Evolutionary conservation across 495 filamentous ascomycete species (phyloP).

Genomic region (Penicillium lagena): DNA sequence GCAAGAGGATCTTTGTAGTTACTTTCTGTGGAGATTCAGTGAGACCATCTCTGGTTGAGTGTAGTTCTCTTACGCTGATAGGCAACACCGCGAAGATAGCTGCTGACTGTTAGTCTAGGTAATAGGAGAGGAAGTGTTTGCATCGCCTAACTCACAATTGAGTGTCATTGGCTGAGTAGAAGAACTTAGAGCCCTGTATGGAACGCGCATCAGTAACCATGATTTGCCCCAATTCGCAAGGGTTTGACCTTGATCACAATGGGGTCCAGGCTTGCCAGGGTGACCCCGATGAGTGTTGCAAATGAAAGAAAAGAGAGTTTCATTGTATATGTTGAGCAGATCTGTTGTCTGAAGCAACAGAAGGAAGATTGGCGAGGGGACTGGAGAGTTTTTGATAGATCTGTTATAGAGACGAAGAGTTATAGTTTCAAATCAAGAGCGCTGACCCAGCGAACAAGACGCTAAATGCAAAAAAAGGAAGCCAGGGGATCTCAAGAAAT

Average conservation of each 20-base stretch:
- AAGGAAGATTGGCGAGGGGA: constrained; percentile 21
- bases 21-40: constrained; percentile 27
- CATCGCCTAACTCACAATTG: constrained; percentile 85
- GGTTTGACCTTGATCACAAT: constrained; percentile 60
- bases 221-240: too few relatives aligned
- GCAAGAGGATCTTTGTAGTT: constrained; percentile 65
- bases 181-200: constrained; percentile 73
- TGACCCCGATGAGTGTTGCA: constrained; percentile 45
- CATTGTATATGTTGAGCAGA: too few relatives aligned
- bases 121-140: too few relatives aligned
- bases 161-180: constrained; percentile 64
- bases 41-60: constrained; percentile 1
- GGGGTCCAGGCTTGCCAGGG: constrained; percentile 54
- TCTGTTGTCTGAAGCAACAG: too few relatives aligned
- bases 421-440: too few relatives aligned
- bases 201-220: too few relatives aligned
- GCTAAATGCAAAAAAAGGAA: too few relatives aligned
- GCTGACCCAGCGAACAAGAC: too few relatives aligned
- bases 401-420: too few relatives aligned
- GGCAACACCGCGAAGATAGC: constrained; percentile 79
- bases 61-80: constrained; percentile 58
- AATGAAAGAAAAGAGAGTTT: constrained; percentile 37
- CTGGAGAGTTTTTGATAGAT: too few relatives aligned
- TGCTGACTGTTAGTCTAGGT: too few relatives aligned
- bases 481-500: too few relatives aligned